Base-by-base conservation (phyloP, 331 rosid species). In the Malus hybrid region DNA sequence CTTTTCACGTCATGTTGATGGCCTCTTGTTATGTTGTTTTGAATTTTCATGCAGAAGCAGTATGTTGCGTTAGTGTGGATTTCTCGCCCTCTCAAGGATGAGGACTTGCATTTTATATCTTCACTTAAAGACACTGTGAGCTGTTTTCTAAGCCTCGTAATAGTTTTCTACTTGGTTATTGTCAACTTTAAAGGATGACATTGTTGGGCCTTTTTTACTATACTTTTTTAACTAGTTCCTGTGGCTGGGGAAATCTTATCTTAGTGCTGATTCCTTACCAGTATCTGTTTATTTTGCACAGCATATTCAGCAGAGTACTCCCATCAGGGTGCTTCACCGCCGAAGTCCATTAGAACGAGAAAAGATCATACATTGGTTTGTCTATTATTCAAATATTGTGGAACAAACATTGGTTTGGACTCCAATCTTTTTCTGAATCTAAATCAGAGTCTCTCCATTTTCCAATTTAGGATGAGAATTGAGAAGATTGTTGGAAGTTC, bases 291-390 rank as follows among this genome's bases (percentile, higher is more conserved):
- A 32, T 79, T 75, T 80, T 73, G 64, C 65, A 39, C 89, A 94
- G 99, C 73, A 80, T 84, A 83, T 92, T 80, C 63, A 85, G 87
- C 99, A 94, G 79, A 87, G 84, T 76, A 94, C 99, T 44, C 99
- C 99, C 28, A 75, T 94, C 78, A 90, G 97, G 83, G 99, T 94
- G 85, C 92, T 94, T 69, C 97, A 94, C 80, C 96, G 99, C 36
- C 93, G 97, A 57, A 94, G 99, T 85, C 99, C 97, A 71, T 79
- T 90, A 78, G 93, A 92, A 68, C 96, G 97, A 39, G 93, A 92
- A 83, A 94, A 85, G 88, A 88, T 89, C 62, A 92, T 94, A 79
- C 93, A 94, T 79, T 90, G 99, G 99, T 92, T 85, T 64, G 88
- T 65, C 34, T 60, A 39, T 68, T 22, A 73, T 83, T 75, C 67